Evolutionary conservation across 2,329 filamentous ascomycete species (phyloP).

Genomic region (Talaromyces sp.): DNA sequence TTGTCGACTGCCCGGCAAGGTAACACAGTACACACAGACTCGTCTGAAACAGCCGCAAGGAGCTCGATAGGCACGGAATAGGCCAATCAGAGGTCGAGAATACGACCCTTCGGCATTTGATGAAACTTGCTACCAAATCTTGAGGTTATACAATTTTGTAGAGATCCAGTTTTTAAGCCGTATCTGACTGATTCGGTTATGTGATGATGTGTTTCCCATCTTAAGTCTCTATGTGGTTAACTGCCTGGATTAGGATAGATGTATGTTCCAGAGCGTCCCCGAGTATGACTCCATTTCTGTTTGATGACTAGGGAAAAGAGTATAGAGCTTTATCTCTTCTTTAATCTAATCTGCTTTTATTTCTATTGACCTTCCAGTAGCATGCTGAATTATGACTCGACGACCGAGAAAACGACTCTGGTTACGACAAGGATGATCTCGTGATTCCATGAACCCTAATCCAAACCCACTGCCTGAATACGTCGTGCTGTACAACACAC

Average conservation of each 20-base stretch:
- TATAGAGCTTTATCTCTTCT: neutral
- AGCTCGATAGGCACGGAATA: neutral
- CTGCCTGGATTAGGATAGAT: neutral
- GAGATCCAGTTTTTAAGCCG: too few species aligned
- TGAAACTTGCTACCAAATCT: neutral
- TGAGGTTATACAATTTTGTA: neutral
- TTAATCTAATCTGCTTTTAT: neutral
- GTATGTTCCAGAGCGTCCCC: neutral
- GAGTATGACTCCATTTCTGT: neutral
- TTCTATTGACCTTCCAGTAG: neutral
- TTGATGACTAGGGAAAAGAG: neutral
- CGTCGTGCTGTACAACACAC: too few species aligned
- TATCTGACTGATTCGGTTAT: neutral
- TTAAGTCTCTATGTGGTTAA: too few species aligned
- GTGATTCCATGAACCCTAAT: neutral
- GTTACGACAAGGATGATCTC: neutral
- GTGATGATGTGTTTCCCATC: too few species aligned
- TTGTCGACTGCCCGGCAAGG: neutral
- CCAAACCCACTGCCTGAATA: too few species aligned
- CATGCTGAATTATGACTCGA: too few species aligned
- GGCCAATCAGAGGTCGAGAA: neutral
- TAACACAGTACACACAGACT: neutral
- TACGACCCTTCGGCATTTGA: neutral
- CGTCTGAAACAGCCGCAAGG: conserved; percentile 2
- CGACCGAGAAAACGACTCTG: too few species aligned